Evolutionary conservation across 1,139 yeast genomes (phyloP), one percentile per base, ranked within the genome.

Genomic region (Kluyveromyces marxianus): DNA sequence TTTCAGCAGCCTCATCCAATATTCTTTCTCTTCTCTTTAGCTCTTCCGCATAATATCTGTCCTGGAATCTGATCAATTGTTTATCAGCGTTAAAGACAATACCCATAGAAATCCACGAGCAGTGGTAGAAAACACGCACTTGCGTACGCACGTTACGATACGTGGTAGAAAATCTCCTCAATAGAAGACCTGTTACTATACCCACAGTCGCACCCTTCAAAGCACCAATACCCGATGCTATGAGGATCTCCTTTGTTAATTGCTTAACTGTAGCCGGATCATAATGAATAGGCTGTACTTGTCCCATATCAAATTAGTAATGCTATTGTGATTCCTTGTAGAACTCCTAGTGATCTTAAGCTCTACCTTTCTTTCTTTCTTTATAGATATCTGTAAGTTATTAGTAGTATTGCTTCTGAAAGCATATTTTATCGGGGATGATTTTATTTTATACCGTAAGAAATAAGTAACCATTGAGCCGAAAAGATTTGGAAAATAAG

Each of bases 1-100:
- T 59, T 27, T 69, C 72, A 21, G 73, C 73, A 34, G 72, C 73
- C 34, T 68, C 70, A 45, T 68, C 69, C 36, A 70, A 45, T 21
- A 67, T 55, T 38, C 55, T 58, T 39, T 57, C 57, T 49, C 69
- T 58, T 53, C 70, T 60, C 32, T 48, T 48, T 42, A 51, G 44
- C 48, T 69, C 69, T 32, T 62, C 59, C n/a, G 52, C 54, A 49
- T 60, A 62, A 40, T 65, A 53, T 44, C 65, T 57, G 35, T 59
- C 51, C 48, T 66, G 68, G 52, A 67, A 68, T 28, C 54, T 58
- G 25, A 65, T 44, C 30, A 70, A 50, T 46, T 68, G 70, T 47
- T 59, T 63, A 44, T 70, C 74, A 3, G 71, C 72, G 50, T 65
- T 59, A 50, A 67, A 67, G 7, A 67, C 71, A 6, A 67, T 64